phyloP scores from a whole-genome alignment of 2,329 filamentous ascomycete genomes.

The Mycosphaerella sp. region DNA sequence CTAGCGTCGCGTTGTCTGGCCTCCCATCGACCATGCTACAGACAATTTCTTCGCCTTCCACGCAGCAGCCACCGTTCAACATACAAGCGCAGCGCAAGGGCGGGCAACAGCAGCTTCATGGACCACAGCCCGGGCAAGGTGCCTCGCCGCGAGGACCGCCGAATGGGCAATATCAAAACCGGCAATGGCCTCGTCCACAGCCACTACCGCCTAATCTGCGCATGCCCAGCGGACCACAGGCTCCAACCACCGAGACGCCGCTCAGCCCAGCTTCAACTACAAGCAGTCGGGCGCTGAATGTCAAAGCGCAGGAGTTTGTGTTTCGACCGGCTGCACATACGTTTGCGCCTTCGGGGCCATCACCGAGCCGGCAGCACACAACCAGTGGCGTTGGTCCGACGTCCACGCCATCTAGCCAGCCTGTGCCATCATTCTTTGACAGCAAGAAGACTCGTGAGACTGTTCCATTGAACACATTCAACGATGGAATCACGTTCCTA shows the following conservation, averaged over 20 bases:
- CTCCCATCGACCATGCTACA: conserved; percentile 13
- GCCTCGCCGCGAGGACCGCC: conserved; percentile 2
- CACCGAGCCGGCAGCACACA: conserved; percentile 54
- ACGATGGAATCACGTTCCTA: conserved; percentile 60
- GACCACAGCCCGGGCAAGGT: conserved; percentile 3
- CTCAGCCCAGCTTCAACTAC: conserved; percentile 51
- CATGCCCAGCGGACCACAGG: conserved; percentile 48
- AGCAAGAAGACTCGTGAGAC: conserved; percentile 54
- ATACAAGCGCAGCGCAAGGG: conserved; percentile 8
- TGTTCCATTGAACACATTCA: conserved; percentile 43
- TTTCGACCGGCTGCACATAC: conserved; percentile 73
- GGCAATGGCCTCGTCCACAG: conserved; percentile 26
- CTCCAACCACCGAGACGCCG: conserved; percentile 11
- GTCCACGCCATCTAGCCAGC: conserved; percentile 12
- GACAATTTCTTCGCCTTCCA: conserved; percentile 2
- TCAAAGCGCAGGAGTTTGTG: conserved; percentile 67
- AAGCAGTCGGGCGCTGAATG: conserved; percentile 47
- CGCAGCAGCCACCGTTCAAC: conserved; percentile 11
- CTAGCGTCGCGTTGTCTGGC: conserved; percentile 21
- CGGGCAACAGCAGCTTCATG: background rate
- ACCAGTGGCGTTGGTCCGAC: conserved; percentile 23
- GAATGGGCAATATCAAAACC: background rate
- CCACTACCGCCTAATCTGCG: conserved; percentile 59
- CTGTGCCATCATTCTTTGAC: conserved; percentile 25
- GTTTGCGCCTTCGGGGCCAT: conserved; percentile 70